Evolutionary conservation across 1,284 basidiomycete species (phyloP).

Genomic region (Ceratobasidium sp.): DNA sequence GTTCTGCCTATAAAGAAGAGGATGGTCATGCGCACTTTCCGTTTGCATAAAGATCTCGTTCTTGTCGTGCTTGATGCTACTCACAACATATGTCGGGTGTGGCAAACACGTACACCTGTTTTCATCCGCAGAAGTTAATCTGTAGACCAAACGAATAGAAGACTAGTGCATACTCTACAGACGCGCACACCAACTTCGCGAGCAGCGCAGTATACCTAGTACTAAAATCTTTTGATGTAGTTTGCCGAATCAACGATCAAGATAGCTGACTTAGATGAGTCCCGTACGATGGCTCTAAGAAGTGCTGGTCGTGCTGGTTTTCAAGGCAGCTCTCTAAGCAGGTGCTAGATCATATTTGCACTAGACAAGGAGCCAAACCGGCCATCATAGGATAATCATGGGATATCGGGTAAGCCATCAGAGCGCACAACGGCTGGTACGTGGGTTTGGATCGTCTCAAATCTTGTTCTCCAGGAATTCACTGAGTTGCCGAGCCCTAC

Average conservation of each 20-base stretch:
- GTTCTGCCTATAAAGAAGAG: constrained; percentile 8
- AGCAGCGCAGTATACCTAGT: constrained; percentile 97
- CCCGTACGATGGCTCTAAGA: constrained; percentile 88
- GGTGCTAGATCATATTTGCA: constrained; percentile 6
- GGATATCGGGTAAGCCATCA: constrained; percentile 80
- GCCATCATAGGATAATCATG: constrained; percentile 83
- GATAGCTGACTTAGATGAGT: constrained; percentile 79
- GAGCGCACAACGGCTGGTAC: constrained; percentile 74
- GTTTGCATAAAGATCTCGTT: constrained; percentile 70
- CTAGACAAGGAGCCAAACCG: constrained; percentile 53
- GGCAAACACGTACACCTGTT: constrained; percentile 82
- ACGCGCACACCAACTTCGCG: constrained; percentile 88
- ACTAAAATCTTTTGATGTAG: constrained; percentile 98
- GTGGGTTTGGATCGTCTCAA: constrained; percentile 66
- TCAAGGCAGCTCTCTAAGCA: constrained; percentile 81
- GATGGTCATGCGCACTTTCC: constrained; percentile 74
- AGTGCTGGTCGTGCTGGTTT: constrained; percentile 90
- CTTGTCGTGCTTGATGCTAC: constrained; percentile 76
- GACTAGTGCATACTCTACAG: constrained; percentile 78
- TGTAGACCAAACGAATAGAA: not conserved
- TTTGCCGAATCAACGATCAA: constrained; percentile 93
- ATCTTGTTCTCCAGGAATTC: constrained; percentile 72
- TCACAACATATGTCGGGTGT: constrained; percentile 81
- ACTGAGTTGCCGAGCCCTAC: constrained; percentile 77
- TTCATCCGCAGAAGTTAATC: constrained; percentile 49